Evolutionary conservation across 2,329 filamentous ascomycete genomes (phyloP).

Genomic region (Shiraia sp.): DNA sequence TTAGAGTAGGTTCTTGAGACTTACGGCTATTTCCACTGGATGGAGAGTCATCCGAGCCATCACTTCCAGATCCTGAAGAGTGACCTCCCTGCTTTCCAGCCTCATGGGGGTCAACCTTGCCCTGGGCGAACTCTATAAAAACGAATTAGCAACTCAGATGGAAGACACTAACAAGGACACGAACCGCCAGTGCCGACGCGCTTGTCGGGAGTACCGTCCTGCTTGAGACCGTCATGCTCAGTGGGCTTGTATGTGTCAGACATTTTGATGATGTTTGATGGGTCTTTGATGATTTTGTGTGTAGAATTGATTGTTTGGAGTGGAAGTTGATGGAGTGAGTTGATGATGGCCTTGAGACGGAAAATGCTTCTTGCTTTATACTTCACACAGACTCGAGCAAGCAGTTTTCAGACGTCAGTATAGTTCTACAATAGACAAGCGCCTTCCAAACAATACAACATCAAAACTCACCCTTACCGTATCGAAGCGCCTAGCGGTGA

Average conservation of each 20-base stretch:
- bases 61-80: slow-evolving; percentile 7
- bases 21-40: slow-evolving; percentile 9
- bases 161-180: neutral
- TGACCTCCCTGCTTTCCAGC: slow-evolving; percentile 16
- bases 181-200: slow-evolving; percentile 15
- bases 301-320: neutral
- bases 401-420: too few relatives aligned
- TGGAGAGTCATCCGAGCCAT: slow-evolving; percentile 3
- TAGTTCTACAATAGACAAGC: neutral
- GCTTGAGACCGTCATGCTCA: slow-evolving; percentile 16
- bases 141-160: neutral
- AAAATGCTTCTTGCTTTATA: too few relatives aligned
- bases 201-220: slow-evolving; percentile 18
- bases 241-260: slow-evolving; percentile 14
- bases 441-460: too few relatives aligned
- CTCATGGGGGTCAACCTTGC: slow-evolving; percentile 19
- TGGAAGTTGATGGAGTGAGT: neutral
- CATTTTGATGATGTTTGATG: slow-evolving; percentile 5
- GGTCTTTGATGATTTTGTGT: neutral
- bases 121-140: slow-evolving; percentile 14
- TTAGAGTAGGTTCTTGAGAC: too few relatives aligned
- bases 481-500: too few relatives aligned
- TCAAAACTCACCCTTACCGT: too few relatives aligned
- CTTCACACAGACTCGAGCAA: too few relatives aligned
- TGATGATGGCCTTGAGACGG: neutral